A percentile compares a stretch with the other conserved stretches of the same genome.
Conservation (phyloP, 1,284 basidiomycete species). For the Fomitopsis betulina region DNA sequence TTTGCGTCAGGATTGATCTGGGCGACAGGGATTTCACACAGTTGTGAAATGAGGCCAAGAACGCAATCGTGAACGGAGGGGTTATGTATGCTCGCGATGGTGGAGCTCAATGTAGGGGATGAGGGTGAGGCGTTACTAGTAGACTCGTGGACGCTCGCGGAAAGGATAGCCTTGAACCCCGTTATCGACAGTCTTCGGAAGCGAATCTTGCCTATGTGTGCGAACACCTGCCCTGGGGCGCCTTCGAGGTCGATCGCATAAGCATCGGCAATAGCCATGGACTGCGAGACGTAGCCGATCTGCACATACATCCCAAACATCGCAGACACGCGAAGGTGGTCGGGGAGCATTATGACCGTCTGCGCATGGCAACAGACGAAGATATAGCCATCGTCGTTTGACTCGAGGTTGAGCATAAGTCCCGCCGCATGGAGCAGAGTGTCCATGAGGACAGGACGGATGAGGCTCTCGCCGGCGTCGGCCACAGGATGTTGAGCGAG, state of each 20-base stretch:
- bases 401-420: constrained; percentile 59
- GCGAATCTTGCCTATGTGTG: constrained; percentile 47
- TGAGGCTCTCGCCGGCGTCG: constrained; percentile 32
- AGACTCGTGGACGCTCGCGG: constrained; percentile 12
- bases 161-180: constrained; percentile 42
- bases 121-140: not conserved
- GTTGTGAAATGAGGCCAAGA: constrained; percentile 34
- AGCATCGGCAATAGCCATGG: not conserved
- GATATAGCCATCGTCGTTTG: constrained; percentile 39
- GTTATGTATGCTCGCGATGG: not conserved
- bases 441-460: constrained; percentile 60
- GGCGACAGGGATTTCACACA: constrained; percentile 33
- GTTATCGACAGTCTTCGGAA: constrained; percentile 51
- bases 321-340: constrained; percentile 35
- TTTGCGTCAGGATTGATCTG: constrained; percentile 31
- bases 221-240: constrained; percentile 38
- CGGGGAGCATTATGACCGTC: constrained; percentile 39
- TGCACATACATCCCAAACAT: constrained; percentile 50
- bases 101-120: not conserved
- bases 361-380: constrained; percentile 60
- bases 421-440: constrained; percentile 65
- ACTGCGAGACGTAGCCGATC: constrained; percentile 33
- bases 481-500: constrained; percentile 36
- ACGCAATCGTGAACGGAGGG: not conserved
- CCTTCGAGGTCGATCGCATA: constrained; percentile 39